Evolutionary conservation across 352 stramenopile genomes (phyloP).

Genomic region (Phytophthora meadii): DNA sequence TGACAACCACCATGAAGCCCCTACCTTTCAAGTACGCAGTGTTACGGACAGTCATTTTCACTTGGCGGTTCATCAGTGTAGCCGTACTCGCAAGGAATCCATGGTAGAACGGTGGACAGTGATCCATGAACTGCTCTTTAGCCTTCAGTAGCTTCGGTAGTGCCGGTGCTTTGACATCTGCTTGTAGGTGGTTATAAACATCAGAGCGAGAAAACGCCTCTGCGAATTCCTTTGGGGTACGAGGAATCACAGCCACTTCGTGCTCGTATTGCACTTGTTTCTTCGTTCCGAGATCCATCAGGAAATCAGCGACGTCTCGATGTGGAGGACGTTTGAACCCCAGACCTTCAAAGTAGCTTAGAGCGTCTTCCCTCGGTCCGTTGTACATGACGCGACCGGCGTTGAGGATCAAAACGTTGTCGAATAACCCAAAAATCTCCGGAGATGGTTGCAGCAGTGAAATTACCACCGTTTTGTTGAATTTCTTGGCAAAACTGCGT

Average conservation of each 20-base stretch:
- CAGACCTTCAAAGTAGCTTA: conserved; percentile 76
- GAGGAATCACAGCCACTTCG: conserved; percentile 5
- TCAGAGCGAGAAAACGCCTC: conserved; percentile 18
- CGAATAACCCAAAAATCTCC: conserved; percentile 43
- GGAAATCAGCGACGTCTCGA: conserved; percentile 43
- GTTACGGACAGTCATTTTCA: conserved; percentile 57
- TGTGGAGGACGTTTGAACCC: conserved; percentile 47
- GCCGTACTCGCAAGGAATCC: conserved; percentile 27
- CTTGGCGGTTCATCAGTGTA: conserved; percentile 48
- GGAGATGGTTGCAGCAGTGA: conserved; percentile 82
- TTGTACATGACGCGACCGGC: conserved; percentile 40
- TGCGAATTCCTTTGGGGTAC: conserved; percentile 26
- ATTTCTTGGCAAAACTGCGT: conserved; percentile 37
- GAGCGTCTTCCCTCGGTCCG: conserved; percentile 54
- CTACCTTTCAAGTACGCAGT: conserved; percentile 38
- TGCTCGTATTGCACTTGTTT: conserved; percentile 38
- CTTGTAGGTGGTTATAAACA: conserved; percentile 5
- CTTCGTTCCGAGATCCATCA: conserved; percentile 44
- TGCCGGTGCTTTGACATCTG: conserved; percentile 6
- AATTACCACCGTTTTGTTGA: conserved; percentile 57
- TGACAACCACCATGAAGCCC: conserved; percentile 42
- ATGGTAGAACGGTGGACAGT: conserved; percentile 34
- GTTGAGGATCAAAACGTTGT: conserved; percentile 46
- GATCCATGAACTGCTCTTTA: conserved; percentile 80
- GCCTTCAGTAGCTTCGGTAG: conserved; percentile 17